phyloP scores from a whole-genome alignment of 1,139 yeast species.

The Chernovozyma aurita region DNA sequence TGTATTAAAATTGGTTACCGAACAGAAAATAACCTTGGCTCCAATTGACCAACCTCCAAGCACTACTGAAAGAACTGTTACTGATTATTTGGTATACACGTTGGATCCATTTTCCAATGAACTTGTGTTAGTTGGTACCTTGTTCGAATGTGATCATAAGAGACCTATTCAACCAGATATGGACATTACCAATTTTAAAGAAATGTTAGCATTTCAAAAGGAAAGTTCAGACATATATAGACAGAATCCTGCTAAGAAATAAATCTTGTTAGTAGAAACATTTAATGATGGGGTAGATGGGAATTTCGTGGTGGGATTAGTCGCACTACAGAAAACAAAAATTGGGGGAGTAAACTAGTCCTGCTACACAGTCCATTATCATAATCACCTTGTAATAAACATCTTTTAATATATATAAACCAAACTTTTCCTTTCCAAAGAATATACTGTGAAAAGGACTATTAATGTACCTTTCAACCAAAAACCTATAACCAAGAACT shows the following conservation, averaged over 20 bases:
- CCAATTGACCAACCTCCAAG: slow-evolving; percentile 33
- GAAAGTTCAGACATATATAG: slow-evolving; percentile 28
- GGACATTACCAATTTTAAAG: slow-evolving; percentile 18
- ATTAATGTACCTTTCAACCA: no score
- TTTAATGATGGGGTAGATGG: no score
- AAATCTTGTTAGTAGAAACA: no score
- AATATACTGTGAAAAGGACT: no score
- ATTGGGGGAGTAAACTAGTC: no score
- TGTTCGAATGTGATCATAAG: slow-evolving; percentile 61
- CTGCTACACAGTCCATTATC: no score
- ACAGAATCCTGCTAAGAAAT: slow-evolving; percentile 1
- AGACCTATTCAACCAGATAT: slow-evolving; percentile 33
- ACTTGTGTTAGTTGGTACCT: slow-evolving; percentile 69
- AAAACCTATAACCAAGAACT: no score
- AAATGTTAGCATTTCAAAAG: slow-evolving; percentile 23
- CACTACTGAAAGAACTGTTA: slow-evolving; percentile 51
- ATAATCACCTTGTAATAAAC: no score
- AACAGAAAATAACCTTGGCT: slow-evolving; percentile 58
- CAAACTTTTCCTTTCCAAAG: no score
- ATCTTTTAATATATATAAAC: no score
- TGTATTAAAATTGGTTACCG: slow-evolving; percentile 70
- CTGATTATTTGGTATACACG: slow-evolving; percentile 73
- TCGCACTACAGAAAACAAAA: no score
- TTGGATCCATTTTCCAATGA: slow-evolving; percentile 69
- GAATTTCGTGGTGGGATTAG: no score